Base-by-base conservation (phyloP, 495 filamentous ascomycete species). In the Trichoderma gamsii region DNA sequence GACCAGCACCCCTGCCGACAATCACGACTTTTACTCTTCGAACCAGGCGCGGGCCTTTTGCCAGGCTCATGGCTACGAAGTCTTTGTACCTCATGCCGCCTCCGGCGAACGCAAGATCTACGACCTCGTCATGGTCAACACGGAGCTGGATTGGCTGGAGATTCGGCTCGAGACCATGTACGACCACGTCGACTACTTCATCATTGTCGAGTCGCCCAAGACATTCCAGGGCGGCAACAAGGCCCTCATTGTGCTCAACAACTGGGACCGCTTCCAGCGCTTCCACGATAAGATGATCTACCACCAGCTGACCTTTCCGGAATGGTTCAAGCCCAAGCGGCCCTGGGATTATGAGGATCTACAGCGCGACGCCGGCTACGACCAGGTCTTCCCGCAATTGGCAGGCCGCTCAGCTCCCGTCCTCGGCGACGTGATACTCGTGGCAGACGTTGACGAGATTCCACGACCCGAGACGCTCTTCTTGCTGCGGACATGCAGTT, bases 91-190 rank as follows among this genome's bases (percentile, higher is more conserved):
- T 11, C 51, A 32, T 27, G 51, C 41, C 12, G 65, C 69, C 7
- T 66, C 63, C 4, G 68, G 65, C 18, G 68, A 67, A 43, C 80
- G 84, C 68, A 84, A 83, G 69, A 76, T 86, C 38, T 87, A 85
- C 72, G 84, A 87, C 70, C 74, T 87, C 8, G 76, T 85, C 32
- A 79, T 85, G 73, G 70, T 86, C 70, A 84, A 82, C 71, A 82
- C 78, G 18, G 85, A 86, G 75, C 78, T 86, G 29, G 84, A 86
- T 70, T 83, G 82, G 79, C 76, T 87, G 69, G 84, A 87, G 66
- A 82, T 87, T 66, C 82, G 83, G 27, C 75, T 87, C n/a, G 79
- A 85, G 74, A 79, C 78, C 46, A 78, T 81, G 38, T 79, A 78
- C 59, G 67, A 77, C 59, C 69, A 76, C 21, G 81, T 87, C 56